phyloP scores from a whole-genome alignment of 1,284 basidiomycete species.

The Ceratobasidium sp. region DNA sequence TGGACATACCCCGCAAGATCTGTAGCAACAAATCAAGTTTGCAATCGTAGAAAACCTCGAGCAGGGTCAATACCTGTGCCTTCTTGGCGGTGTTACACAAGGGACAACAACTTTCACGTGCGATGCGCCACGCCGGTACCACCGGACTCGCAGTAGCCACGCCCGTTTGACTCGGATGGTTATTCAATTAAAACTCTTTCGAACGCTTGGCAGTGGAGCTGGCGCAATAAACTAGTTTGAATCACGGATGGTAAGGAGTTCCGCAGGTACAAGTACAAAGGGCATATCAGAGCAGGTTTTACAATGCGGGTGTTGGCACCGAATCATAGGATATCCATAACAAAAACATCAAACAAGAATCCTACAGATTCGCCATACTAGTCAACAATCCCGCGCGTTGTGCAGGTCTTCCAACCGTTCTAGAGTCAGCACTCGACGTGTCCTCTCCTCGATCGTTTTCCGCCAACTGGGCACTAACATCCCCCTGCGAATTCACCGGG shows the following conservation, averaged over 20 bases:
- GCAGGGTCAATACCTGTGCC: too few relatives aligned
- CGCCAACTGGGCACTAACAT: constrained; percentile 68
- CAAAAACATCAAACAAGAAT: too few relatives aligned
- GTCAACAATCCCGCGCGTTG: constrained; percentile 44
- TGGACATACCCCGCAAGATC: too few relatives aligned
- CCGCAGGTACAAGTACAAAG: background rate
- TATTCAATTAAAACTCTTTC: too few relatives aligned
- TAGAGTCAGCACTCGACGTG: background rate
- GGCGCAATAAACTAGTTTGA: background rate
- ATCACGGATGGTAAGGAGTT: background rate
- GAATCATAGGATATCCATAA: constrained; percentile 10
- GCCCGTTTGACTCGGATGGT: too few relatives aligned
- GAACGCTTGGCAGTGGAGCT: too few relatives aligned
- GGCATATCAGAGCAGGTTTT: background rate
- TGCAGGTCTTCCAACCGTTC: background rate
- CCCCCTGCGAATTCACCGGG: constrained; percentile 89
- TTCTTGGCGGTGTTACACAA: too few relatives aligned
- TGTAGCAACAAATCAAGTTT: too few relatives aligned
- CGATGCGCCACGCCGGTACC: too few relatives aligned
- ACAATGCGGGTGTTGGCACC: background rate
- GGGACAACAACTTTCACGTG: too few relatives aligned
- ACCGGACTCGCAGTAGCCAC: too few relatives aligned
- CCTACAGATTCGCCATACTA: constrained; percentile 43
- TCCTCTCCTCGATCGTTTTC: constrained; percentile 26
- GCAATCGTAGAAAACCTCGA: too few relatives aligned